Base-by-base conservation (phyloP, 2,329 filamentous ascomycete species). In the Hirsutella thompsonii region DNA sequence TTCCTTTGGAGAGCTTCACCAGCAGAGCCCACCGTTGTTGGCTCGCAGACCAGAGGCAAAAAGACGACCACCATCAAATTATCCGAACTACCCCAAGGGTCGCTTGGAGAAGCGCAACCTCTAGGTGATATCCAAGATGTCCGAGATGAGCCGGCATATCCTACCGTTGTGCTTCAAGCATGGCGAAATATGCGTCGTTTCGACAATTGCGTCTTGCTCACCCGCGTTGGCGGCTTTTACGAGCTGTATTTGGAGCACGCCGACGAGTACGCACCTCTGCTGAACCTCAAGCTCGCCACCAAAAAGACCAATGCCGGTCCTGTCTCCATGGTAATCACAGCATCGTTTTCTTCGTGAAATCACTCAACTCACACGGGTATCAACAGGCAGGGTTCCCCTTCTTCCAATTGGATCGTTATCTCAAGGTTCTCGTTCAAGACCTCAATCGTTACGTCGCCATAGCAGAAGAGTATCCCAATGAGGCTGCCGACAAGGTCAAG, bases 161-260 rank as follows among this genome's bases (percentile, higher is more conserved):
- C 92, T 14, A 83, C 86, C n/a, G 83, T 96, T 37, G 68, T 96
- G 43, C 76, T 87, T 55, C 88, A 94, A 58, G 90, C 86, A 21
- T 76, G 79, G 42, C 85, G 80, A 49, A 93, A 94, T 62, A 94
- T 96, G 81, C 73, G 79, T 50, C 88, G 83, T 53, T 95, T 94
- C 63, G 76, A 80, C 53, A 87, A 93, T 52, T 96, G 90, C 61
- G 83, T 98, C 32, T 61, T 98, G 8, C 66, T 98, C 44, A 98
- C 92, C 4, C 78, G 90, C 42, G 88, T 98, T 21, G 92, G 92
- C 42, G 82, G 89, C 45, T 98, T 98, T 63, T 98, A 96, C 62
- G 92, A 98, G 74, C 68, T 98, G 44, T 98, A 98, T 64, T 93
- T 96, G 59, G 83, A 94, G 52, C 89, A 98, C 58, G 92, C 93